Conservation (phyloP, 2,329 filamentous ascomycete species). For the Fusarium guadeloupense region DNA sequence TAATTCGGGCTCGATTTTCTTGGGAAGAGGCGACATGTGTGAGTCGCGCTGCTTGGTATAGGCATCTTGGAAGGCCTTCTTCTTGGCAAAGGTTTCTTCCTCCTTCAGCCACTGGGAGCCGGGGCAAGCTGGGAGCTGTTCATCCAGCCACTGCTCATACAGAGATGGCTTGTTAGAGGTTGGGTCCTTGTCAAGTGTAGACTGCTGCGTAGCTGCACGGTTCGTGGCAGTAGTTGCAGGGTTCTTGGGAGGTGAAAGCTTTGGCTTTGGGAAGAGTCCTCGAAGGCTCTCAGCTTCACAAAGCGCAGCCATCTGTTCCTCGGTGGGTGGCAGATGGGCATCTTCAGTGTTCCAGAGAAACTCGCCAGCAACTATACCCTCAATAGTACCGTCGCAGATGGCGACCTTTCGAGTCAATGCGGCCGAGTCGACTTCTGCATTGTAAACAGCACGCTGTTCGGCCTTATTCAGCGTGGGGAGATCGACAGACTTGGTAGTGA, state of each 20-base stretch:
- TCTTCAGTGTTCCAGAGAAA: conserved; percentile 32
- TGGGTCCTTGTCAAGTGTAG: background rate
- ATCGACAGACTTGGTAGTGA: background rate
- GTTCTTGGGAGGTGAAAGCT: background rate
- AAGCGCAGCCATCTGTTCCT: conserved; percentile 23
- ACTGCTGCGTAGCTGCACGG: background rate
- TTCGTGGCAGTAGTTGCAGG: too few relatives aligned
- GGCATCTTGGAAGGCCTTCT: conserved; percentile 8
- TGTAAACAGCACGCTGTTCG: conserved; percentile 3
- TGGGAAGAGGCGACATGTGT: background rate
- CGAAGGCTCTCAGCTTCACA: conserved; percentile 8
- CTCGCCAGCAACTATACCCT: conserved; percentile 31
- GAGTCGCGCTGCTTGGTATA: conserved; percentile 14
- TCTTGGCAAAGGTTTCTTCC: conserved; percentile 4
- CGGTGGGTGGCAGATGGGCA: conserved; percentile 18
- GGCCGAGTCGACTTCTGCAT: conserved; percentile 13
- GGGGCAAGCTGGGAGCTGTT: conserved; percentile 2
- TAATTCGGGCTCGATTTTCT: background rate
- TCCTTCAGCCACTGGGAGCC: conserved; percentile 6
- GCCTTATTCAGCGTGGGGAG: background rate
- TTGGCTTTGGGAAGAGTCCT: background rate
- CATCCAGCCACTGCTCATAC: conserved; percentile 12
- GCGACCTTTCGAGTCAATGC: conserved; percentile 16
- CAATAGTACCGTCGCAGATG: conserved; percentile 26
- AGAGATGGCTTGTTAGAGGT: background rate